These are phyloP conservation scores for Kluyveromyces siamensis DNA, from an alignment of 805 yeast species.

Conservation along the genomic window DNA sequence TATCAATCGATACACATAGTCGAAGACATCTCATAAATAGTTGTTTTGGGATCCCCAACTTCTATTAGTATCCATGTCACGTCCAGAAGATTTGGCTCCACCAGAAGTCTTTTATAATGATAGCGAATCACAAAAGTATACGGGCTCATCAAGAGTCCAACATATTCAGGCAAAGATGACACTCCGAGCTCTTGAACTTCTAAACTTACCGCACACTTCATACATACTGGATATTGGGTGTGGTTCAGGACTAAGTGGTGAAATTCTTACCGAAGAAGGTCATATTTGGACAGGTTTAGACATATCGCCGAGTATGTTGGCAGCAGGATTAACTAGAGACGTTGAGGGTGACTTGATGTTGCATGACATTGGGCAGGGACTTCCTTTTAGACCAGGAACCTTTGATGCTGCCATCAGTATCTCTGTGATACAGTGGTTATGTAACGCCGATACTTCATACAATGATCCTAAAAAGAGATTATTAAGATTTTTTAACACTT, in stretches of 20 bases:
- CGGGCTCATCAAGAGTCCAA: constrained; percentile 91
- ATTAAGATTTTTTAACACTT: constrained; percentile 73
- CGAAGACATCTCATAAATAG: neutral
- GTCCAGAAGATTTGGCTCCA: constrained; percentile 95
- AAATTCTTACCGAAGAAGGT: constrained; percentile 86
- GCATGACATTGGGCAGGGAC: constrained; percentile 88
- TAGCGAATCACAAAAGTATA: constrained; percentile 80
- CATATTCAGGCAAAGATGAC: constrained; percentile 99
- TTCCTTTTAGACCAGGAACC: constrained; percentile 92
- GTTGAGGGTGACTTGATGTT: constrained; percentile 89
- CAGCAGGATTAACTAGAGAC: constrained; percentile 85
- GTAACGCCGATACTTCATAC: constrained; percentile 82
- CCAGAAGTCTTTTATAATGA: constrained; percentile 94
- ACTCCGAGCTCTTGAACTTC: constrained; percentile 77
- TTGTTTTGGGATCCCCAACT: neutral
- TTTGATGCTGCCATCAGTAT: constrained; percentile 95
- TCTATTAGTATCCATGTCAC: constrained; percentile 48
- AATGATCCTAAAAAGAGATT: constrained; percentile 81
- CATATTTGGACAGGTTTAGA: constrained; percentile 96
- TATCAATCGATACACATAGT: neutral
- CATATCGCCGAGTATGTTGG: constrained; percentile 91
- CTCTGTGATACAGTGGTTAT: constrained; percentile 95
- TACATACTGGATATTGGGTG: constrained; percentile 88
- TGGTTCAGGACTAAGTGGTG: constrained; percentile 95
- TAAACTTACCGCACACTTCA: constrained; percentile 61